phyloP scores from a whole-genome alignment of 495 filamentous ascomycete species.

The Cudoniella acicularis region DNA sequence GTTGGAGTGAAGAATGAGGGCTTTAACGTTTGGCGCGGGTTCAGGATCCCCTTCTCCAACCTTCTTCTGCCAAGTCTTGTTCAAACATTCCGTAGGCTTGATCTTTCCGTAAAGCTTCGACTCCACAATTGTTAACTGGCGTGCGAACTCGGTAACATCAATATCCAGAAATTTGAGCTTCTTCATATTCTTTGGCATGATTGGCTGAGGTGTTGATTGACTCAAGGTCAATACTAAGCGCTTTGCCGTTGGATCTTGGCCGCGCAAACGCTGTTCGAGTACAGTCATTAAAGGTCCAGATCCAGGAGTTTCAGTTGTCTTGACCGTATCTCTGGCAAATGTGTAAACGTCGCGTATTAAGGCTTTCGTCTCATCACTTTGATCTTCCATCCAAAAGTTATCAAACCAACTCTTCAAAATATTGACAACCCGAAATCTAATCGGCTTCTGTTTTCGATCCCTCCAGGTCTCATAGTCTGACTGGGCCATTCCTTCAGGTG shows the following conservation, averaged over 20 bases:
- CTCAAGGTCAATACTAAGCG: slow-evolving; percentile 81
- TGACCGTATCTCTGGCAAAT: slow-evolving; percentile 89
- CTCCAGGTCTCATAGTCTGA: slow-evolving; percentile 83
- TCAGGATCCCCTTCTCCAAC: slow-evolving; percentile 76
- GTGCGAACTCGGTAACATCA: slow-evolving; percentile 90
- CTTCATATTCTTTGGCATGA: slow-evolving; percentile 98
- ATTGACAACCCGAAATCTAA: slow-evolving; percentile 93
- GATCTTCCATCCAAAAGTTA: slow-evolving; percentile 96
- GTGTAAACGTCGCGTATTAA: slow-evolving; percentile 83
- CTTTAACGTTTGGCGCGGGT: slow-evolving; percentile 90
- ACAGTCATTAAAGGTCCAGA: slow-evolving; percentile 74
- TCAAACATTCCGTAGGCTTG: slow-evolving; percentile 89
- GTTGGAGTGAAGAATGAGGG: slow-evolving; percentile 94
- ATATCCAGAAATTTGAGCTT: slow-evolving; percentile 99
- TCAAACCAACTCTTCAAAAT: slow-evolving; percentile 98
- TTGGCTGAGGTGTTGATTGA: slow-evolving; percentile 74
- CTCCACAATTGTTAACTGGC: slow-evolving; percentile 95
- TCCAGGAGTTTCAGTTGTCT: slow-evolving; percentile 86
- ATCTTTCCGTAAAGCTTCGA: slow-evolving; percentile 93
- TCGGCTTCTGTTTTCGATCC: slow-evolving; percentile 91
- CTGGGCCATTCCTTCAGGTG: slow-evolving; percentile 74
- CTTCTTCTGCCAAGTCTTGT: slow-evolving; percentile 99
- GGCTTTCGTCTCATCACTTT: slow-evolving; percentile 75
- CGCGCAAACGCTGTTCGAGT: slow-evolving; percentile 80
- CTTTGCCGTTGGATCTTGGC: slow-evolving; percentile 84